Evolutionary conservation across 108 stramenopile species (phyloP).

Genomic region (Pelagomonas calceolata): DNA sequence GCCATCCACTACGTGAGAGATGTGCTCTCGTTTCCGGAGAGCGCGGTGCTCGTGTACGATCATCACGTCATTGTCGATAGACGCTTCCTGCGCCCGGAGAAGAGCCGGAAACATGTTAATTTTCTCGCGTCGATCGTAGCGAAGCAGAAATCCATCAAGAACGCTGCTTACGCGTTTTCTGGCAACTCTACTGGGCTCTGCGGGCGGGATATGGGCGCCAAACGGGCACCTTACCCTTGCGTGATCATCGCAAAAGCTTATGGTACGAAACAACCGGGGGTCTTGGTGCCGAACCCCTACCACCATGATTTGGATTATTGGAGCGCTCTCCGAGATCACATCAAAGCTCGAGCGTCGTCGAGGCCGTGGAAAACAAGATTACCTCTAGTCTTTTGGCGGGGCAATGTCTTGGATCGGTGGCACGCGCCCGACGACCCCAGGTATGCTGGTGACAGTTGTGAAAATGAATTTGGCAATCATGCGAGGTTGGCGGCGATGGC

Average conservation of each 20-base stretch:
- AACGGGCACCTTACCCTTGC: neutral
- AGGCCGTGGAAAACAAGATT: neutral
- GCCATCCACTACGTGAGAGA: too few relatives aligned
- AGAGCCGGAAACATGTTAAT: neutral
- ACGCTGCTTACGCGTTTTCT: neutral
- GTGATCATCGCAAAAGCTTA: neutral
- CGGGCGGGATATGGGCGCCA: neutral
- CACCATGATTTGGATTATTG: neutral
- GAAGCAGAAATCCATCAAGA: neutral
- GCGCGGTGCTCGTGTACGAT: neutral
- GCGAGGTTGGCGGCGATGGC: neutral
- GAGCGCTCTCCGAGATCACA: neutral
- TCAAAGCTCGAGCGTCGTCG: neutral
- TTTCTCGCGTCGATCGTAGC: neutral
- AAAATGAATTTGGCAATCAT: neutral
- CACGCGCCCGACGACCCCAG: too few relatives aligned
- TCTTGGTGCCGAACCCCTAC: neutral
- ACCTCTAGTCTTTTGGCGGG: neutral
- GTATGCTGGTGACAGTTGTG: neutral
- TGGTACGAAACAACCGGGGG: neutral
- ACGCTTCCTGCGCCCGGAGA: neutral
- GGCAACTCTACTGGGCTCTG: neutral
- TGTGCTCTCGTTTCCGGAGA: neutral
- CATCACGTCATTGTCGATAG: neutral
- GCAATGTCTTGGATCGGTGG: neutral